Base-by-base conservation (phyloP, 2,329 filamentous ascomycete genomes). In the Capronia coronata region DNA sequence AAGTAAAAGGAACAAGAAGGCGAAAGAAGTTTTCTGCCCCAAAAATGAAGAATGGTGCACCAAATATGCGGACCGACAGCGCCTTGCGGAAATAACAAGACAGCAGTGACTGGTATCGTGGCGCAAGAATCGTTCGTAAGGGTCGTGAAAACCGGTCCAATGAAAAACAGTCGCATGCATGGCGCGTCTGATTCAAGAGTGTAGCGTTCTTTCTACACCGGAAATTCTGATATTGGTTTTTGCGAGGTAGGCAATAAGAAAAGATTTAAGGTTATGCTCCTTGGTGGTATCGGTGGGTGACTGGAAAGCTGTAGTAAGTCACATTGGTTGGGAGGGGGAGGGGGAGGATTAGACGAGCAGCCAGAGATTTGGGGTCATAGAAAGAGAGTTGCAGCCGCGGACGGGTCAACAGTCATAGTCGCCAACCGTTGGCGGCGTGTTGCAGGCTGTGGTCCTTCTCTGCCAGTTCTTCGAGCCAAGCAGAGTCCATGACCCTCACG, bases 401-500 rank as follows among this genome's bases (percentile, higher is more conserved):
- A n/a, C 29, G n/a, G 7, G 14, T 9, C 25, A 27, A 39, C n/a
- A 9, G 38, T 52, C 44, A 56, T 13, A 56, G 27, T 46, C 54
- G 49, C 54, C 54, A 56, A 3, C 47, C 49, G 25, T 45, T 50
- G 2, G 32, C 25, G 32, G 43, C 48, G 13, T 43, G 40, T 5
- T 53, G 46, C n/a, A 22, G 35, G 14, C 38, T 51, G 34, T 58
- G 51, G 27, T 55, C 53, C 8, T 48, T 35, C 21, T 25, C 35
- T 13, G 51, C 51, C 8, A 52, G 46, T 10, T 68, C 70, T 21
- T 68, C 64, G 23, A 84, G 70, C 78, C 80, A 84, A 11, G 67
- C 59, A 56, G 74, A 76, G 18, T 70, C 69, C 30, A 84, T 62
- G 16, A 80, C 71, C 35, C 80, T 72, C 29, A 70, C 68, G 43